phyloP scores from a whole-genome alignment of 192 early-diverging fungal genomes.

The Podila minutissima region DNA sequence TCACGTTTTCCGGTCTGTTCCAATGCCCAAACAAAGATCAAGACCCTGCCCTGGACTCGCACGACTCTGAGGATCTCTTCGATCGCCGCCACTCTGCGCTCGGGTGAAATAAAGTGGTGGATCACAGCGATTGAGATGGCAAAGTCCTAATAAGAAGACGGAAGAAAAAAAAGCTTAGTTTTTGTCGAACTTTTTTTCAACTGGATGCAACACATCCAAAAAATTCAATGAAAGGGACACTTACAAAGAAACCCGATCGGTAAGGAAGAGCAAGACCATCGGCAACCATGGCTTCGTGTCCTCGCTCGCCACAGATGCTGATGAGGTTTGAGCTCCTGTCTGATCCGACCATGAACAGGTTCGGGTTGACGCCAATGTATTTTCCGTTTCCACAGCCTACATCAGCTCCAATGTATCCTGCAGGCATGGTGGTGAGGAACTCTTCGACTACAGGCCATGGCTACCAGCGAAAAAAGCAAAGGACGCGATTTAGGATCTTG shows the following conservation, averaged over 20 bases:
- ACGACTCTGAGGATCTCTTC: conserved; percentile 85
- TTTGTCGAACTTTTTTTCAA: no score
- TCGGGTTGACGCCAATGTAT: conserved; percentile 90
- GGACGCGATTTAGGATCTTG: no score
- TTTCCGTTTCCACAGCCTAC: conserved; percentile 99
- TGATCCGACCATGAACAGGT: conserved; percentile 83
- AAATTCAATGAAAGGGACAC: conserved; percentile 24
- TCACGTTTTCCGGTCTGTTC: conserved; percentile 86
- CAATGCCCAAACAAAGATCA: conserved; percentile 97
- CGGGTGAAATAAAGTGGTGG: conserved; percentile 88
- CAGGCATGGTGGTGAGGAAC: conserved; percentile 70
- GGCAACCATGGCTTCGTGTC: conserved; percentile 83
- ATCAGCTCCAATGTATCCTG: conserved; percentile 89
- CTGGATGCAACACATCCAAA: no score
- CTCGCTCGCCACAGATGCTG: conserved; percentile 74
- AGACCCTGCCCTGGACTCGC: conserved; percentile 68
- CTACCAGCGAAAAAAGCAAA: conserved; percentile 37
- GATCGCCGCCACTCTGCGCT: conserved; percentile 77
- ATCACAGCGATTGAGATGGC: conserved; percentile 96
- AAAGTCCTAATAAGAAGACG: conserved; percentile 78
- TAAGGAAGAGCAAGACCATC: conserved; percentile 86
- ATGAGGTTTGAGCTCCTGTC: conserved; percentile 87
- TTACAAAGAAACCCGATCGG: conserved; percentile 75
- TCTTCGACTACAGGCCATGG: conserved; percentile 96
- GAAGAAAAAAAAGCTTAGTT: no score